Conservation (phyloP, 2,329 filamentous ascomycete species). For the Diaporthe destruens region DNA sequence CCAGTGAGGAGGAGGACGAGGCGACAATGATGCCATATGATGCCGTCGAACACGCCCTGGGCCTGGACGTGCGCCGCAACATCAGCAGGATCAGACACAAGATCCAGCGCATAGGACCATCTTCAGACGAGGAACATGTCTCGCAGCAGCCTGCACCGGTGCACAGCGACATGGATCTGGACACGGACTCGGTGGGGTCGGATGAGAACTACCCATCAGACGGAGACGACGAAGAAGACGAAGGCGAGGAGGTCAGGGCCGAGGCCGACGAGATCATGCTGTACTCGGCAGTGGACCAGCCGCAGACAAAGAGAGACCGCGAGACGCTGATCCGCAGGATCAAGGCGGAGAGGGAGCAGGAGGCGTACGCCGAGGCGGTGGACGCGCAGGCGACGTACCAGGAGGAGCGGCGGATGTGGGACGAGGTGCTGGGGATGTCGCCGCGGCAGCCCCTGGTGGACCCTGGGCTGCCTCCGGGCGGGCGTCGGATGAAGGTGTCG, state of each 20-base stretch:
- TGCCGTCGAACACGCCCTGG: constrained; percentile 58
- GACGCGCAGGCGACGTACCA: constrained; percentile 56
- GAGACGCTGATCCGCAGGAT: constrained; percentile 55
- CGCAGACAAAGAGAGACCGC: constrained; percentile 52
- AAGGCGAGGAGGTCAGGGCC: constrained; percentile 41
- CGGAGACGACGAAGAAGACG: constrained; percentile 38
- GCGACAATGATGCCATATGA: constrained; percentile 55
- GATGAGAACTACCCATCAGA: constrained; percentile 14
- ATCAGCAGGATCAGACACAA: constrained; percentile 19
- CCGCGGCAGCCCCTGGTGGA: constrained; percentile 51
- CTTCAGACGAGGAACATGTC: constrained; percentile 17
- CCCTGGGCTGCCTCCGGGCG: constrained; percentile 28
- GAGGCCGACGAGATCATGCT: constrained; percentile 59
- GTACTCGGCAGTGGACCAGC: constrained; percentile 57
- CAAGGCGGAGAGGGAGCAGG: constrained; percentile 56
- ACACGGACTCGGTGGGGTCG: constrained; percentile 11
- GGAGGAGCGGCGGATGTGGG: constrained; percentile 62
- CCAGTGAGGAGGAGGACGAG: constrained; percentile 46
- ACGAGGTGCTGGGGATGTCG: constrained; percentile 54
- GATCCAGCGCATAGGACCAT: constrained; percentile 24
- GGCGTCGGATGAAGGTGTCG: constrained; percentile 44
- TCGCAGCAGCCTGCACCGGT: constrained; percentile 17
- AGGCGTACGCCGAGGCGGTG: constrained; percentile 57
- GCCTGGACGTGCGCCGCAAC: constrained; percentile 27
- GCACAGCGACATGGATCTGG: constrained; percentile 4